These are phyloP conservation scores for Tolypocladium ovalisporum DNA, from an alignment of 2,329 filamentous ascomycete genomes.

Conservation along the genomic window DNA sequence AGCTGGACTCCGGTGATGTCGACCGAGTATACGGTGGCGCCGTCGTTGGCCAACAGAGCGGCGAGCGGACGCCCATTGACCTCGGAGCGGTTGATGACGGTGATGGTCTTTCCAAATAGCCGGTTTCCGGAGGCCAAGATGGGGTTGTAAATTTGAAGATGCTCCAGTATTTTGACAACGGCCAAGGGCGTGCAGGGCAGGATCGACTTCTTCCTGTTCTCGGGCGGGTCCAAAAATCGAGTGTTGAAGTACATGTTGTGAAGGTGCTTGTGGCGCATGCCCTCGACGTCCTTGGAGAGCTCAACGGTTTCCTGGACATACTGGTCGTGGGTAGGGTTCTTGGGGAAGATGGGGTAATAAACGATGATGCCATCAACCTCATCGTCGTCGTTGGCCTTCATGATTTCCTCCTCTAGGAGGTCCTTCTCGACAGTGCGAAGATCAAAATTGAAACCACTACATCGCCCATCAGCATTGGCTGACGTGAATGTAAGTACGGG, in stretches of 20 bases:
- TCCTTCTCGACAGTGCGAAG: constrained; percentile 79
- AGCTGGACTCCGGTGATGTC: constrained; percentile 86
- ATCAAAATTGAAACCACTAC: constrained; percentile 80
- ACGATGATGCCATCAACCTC: constrained; percentile 83
- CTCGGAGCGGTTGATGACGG: constrained; percentile 91
- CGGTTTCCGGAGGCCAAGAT: constrained; percentile 89
- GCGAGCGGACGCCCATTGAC: constrained; percentile 90
- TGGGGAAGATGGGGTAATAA: constrained; percentile 91
- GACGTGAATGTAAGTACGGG: neutral
- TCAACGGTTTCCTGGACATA: constrained; percentile 94
- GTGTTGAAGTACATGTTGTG: constrained; percentile 99
- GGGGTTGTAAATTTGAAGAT: constrained; percentile 92
- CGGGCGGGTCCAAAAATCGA: constrained; percentile 75
- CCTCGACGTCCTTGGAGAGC: constrained; percentile 88
- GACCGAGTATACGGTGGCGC: constrained; percentile 88
- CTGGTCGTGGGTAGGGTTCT: constrained; percentile 74
- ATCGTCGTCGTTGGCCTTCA: constrained; percentile 70
- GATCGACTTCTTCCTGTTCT: constrained; percentile 76
- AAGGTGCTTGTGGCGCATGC: constrained; percentile 84
- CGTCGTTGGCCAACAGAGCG: constrained; percentile 89
- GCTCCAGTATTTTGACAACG: constrained; percentile 92
- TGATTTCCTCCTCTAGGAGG: constrained; percentile 77
- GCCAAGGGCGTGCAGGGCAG: constrained; percentile 92
- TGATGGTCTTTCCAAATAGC: constrained; percentile 86
- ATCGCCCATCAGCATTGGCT: constrained; percentile 4